Conservation (phyloP, 129 eudicot species). For the Daucus carota region DH1_v3.0 NC_030382.2:54072501-54073000, state of each 20-base stretch:
- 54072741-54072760: not conserved
- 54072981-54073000: not conserved
- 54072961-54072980: not conserved
- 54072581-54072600: not conserved
- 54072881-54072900: too few species aligned
- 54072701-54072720: not conserved
- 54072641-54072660: constrained; percentile 50
- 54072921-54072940: too few species aligned
- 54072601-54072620: constrained; percentile 7
- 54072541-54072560: not conserved
- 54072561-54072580: not conserved
- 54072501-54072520: not conserved
- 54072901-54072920: too few species aligned
- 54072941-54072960: not conserved
- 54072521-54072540: not conserved
- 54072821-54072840: too few species aligned
- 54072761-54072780: not conserved
- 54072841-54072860: too few species aligned
- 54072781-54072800: too few species aligned
- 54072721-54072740: not conserved
- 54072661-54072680: constrained; percentile 36
- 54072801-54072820: too few species aligned
- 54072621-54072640: constrained; percentile 42
- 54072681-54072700: not conserved
- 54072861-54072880: too few species aligned